A percentile compares a stretch with the other conserved stretches of the same genome.
Evolutionary conservation across 148 eudicot genomes (phyloP).

Genomic region (Rhododendron molle): DNA sequence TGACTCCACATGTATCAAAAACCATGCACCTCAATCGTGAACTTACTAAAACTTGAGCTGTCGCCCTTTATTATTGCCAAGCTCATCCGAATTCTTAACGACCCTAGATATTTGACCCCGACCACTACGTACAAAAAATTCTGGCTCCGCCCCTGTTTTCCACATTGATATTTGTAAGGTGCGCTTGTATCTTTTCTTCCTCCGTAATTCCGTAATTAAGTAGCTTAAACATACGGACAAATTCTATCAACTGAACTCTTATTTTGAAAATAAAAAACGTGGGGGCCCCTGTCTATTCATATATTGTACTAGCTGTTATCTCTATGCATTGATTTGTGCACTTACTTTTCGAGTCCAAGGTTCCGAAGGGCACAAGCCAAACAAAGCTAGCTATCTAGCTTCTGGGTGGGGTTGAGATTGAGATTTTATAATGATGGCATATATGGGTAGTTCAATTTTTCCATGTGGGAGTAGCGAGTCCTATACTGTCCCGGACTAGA

Average conservation of each 20-base stretch:
- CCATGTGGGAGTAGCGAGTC: neutral
- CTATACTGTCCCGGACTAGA: neutral
- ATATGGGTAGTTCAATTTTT: neutral
- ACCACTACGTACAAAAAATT: too few relatives aligned
- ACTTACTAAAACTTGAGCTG: too few relatives aligned
- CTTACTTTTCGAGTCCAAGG: neutral
- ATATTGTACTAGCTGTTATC: too few relatives aligned
- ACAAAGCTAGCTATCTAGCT: neutral
- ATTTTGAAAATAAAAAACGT: too few relatives aligned
- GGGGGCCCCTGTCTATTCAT: too few relatives aligned
- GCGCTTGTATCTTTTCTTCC: neutral
- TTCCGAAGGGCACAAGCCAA: neutral
- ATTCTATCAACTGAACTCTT: neutral
- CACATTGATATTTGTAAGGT: neutral
- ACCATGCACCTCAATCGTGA: too few relatives aligned
- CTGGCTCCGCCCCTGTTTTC: too few relatives aligned
- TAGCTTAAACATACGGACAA: neutral
- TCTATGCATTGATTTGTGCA: neutral
- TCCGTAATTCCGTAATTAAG: too few relatives aligned
- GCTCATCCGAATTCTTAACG: too few relatives aligned
- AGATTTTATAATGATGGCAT: neutral
- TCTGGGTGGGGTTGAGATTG: neutral
- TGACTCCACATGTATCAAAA: too few relatives aligned
- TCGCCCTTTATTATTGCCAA: too few relatives aligned
- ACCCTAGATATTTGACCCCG: too few relatives aligned